Base-by-base conservation (phyloP, 106 monocot genomes). In the Platanthera zijinensis region DNA sequence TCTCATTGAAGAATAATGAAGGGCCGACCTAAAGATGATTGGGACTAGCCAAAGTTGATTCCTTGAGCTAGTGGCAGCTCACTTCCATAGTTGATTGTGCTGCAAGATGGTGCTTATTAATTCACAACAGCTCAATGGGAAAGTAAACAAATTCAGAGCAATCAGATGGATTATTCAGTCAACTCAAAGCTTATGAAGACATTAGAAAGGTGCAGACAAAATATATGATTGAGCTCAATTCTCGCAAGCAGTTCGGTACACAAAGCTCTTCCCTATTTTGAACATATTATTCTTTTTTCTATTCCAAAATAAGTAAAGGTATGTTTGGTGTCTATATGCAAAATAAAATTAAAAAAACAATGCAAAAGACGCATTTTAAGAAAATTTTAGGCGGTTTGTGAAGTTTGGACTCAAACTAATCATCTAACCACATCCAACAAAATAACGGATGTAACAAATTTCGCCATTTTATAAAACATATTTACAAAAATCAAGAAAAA, bases 61-160 rank as follows among this genome's bases (percentile, higher is more conserved):
- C 96, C 96, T 32, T 96, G 93, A 19, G 96, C 96, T 48, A 96
- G 68, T 70, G 96, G 96, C 45, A 96, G 81, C 72, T 96, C 96
- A 48, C 74, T 89, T 54, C 96, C 96, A 78, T 96, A 96, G 78
- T 96, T 96, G 84, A 93, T 93, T 48, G 93, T 96, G 72, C 96
- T 96, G 86, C 80, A 83, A 67, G 51, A 68, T 11, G 12, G 6
- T 22, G 25, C 9, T 48, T 17, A 71, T 30, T 30, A 48, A 48
- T 48, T 71, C 48, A 71, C 17, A 48, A 17, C 2, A 71, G 48
- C 13, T 48, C 21, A 71, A 17, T 71, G 12, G 45, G 48, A 71
- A 48, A 71, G 12, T 39, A 39, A 39, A 67, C 2, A 61, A 19
- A 6, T 61, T 21, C 59, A 67, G 13, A 67, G 13, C 9, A 67